These are phyloP conservation scores for Cordia subcordata DNA, from an alignment of 257 asterid species.

Conservation along the genomic window DNA sequence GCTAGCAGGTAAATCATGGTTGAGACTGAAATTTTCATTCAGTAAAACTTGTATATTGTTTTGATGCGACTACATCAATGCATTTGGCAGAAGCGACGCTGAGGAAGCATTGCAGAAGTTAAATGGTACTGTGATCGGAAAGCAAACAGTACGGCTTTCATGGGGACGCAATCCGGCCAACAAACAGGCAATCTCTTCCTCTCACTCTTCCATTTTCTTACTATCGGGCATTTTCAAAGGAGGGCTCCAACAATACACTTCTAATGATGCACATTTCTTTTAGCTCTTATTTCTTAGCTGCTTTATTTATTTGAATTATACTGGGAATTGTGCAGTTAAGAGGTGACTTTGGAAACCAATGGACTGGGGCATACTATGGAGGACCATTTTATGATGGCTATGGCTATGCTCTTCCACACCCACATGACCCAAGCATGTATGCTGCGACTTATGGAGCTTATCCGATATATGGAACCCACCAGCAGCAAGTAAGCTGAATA, in stretches of 20 bases:
- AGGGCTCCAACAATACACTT: neutral
- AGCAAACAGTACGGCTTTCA: slow-evolving; percentile 45
- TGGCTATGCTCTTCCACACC: slow-evolving; percentile 61
- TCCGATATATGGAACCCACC: slow-evolving; percentile 77
- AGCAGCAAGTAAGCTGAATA: slow-evolving; percentile 82
- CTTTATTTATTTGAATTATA: neutral
- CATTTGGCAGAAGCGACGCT: slow-evolving; percentile 37
- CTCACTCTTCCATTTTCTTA: neutral
- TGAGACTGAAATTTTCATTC: neutral
- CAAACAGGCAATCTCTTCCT: slow-evolving; percentile 27
- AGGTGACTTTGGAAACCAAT: slow-evolving; percentile 62
- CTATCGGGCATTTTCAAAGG: neutral
- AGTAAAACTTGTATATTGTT: neutral
- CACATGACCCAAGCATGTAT: slow-evolving; percentile 78
- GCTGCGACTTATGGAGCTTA: slow-evolving; percentile 76
- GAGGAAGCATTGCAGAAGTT: slow-evolving; percentile 48
- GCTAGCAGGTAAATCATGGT: slow-evolving; percentile 54
- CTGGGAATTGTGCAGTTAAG: slow-evolving; percentile 45
- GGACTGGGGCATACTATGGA: slow-evolving; percentile 84
- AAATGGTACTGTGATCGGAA: slow-evolving; percentile 37
- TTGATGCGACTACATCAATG: neutral
- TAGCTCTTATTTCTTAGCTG: neutral
- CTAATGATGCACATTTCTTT: neutral
- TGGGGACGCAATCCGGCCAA: slow-evolving; percentile 53
- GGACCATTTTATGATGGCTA: slow-evolving; percentile 75